These are phyloP conservation scores for Ascochyta lentis DNA, from an alignment of 2,329 filamentous ascomycete species.

Conservation along the genomic window DNA sequence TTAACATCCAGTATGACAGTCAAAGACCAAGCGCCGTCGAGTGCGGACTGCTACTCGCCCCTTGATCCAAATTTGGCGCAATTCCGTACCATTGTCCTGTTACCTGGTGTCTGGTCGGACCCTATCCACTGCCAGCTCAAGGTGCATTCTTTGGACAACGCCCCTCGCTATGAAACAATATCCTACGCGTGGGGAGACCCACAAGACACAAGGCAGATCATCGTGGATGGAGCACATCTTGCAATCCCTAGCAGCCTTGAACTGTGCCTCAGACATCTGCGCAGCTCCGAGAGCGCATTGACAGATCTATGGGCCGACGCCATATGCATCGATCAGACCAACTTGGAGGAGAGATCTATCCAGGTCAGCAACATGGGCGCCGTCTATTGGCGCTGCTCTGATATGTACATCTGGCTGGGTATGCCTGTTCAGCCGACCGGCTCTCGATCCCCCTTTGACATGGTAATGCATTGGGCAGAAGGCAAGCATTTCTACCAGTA, in stretches of 20 bases:
- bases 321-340: constrained; percentile 21
- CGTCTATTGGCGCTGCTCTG: constrained; percentile 7
- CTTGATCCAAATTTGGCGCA: not conserved
- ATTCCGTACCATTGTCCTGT: not conserved
- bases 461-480: not conserved
- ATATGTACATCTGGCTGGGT: constrained; percentile 26
- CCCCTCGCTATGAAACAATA: constrained; percentile 1
- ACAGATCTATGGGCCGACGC: constrained; percentile 15
- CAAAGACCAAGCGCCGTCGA: no score
- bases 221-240: not conserved
- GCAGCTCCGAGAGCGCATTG: not conserved
- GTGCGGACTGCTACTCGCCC: not conserved
- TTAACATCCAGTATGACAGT: no score
- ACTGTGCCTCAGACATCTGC: not conserved
- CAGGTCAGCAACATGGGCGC: constrained; percentile 20
- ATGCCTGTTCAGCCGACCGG: not conserved
- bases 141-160: not conserved
- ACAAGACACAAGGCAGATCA: not conserved
- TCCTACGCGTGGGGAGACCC: constrained; percentile 11
- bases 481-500: constrained; percentile 3
- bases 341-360: constrained; percentile 8
- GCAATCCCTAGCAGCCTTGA: constrained; percentile 1
- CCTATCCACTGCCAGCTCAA: not conserved
- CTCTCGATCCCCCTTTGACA: not conserved
- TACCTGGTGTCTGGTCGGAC: not conserved